Evolutionary conservation across 176 grass and related monocot genomes (phyloP).

Genomic region (Thinopyrum elongatum): DNA sequence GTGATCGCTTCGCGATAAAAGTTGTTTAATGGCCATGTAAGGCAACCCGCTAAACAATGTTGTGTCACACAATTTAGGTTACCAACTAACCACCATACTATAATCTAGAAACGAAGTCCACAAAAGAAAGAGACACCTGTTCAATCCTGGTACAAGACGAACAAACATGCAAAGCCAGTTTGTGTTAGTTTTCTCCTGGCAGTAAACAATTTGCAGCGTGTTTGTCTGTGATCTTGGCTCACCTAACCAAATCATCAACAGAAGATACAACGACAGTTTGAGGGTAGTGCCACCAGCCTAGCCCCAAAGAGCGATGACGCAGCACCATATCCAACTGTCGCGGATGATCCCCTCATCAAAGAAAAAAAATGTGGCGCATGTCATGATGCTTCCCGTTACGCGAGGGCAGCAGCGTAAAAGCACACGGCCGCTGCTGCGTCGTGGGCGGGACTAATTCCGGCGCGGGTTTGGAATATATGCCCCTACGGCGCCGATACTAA

Average conservation of each 20-base stretch:
- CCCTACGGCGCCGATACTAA: background rate
- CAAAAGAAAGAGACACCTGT: background rate
- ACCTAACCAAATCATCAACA: background rate
- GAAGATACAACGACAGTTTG: background rate
- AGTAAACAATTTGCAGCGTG: background rate
- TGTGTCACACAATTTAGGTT: background rate
- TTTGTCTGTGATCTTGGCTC: background rate
- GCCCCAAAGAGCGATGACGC: background rate
- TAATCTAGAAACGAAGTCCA: background rate
- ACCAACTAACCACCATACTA: background rate
- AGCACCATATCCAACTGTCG: background rate
- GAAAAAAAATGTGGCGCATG: too few relatives aligned
- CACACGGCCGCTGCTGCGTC: background rate
- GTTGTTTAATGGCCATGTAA: background rate
- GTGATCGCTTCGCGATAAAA: background rate
- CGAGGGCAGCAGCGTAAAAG: constrained; percentile 17
- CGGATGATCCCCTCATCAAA: background rate
- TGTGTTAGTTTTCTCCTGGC: background rate
- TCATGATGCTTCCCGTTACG: background rate
- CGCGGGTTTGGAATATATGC: constrained; percentile 49
- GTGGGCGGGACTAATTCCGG: background rate
- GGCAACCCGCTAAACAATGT: background rate
- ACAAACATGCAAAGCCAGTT: background rate
- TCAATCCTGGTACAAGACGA: background rate
- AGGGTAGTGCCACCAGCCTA: background rate